Evolutionary conservation across 2,329 filamentous ascomycete genomes (phyloP), one percentile per base, ranked within the genome.

Genomic region (Botrytis deweyae): DNA sequence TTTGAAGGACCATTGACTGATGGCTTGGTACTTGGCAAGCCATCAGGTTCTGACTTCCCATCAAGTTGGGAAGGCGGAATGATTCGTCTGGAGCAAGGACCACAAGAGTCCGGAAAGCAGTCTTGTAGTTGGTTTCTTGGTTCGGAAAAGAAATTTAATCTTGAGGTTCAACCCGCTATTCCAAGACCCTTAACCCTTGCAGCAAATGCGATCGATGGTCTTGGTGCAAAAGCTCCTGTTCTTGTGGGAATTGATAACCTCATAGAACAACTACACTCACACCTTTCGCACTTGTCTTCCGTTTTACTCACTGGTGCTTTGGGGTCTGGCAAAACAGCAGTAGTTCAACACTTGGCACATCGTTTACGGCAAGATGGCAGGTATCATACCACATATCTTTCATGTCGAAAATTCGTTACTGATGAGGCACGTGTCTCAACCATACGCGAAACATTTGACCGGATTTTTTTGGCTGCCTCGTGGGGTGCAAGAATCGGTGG

Each of bases 401-500:
- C 94, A 0, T 98, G 95, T 79, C 89, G 93, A 42, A 95, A 93
- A 75, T 86, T 98, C 6, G 91, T 97, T 42, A 97, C 92, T 1
- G 95, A 98, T 75, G 96, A 99, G 81, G 97, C 91, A 58, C 89
- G 95, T 74, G 90, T 98, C 22, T 92, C 94, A 3, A 93, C 92
- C 0, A 93, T 99, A 83, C 98, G 97, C 80, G 95, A 98, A 80
- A 96, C 90, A 0, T 84, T 99, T 8, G 91, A 89, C 69, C 89
- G 94, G 25, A 83, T 97, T 2, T 98, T 99, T 81, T 94, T 96
- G 86, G 88, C 90, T 33, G 96, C 96, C 4, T 92, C 93, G 61
- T 99, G 96, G 96, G 94, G 93, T 55, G 93, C 95, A 52, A 88
- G 95, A 74, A 87, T 96, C 0, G 95, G 94, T 36, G 96, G 96